Base-by-base conservation (phyloP, 768 basidiomycete species). In the Tubosaeta sp. region DNA sequence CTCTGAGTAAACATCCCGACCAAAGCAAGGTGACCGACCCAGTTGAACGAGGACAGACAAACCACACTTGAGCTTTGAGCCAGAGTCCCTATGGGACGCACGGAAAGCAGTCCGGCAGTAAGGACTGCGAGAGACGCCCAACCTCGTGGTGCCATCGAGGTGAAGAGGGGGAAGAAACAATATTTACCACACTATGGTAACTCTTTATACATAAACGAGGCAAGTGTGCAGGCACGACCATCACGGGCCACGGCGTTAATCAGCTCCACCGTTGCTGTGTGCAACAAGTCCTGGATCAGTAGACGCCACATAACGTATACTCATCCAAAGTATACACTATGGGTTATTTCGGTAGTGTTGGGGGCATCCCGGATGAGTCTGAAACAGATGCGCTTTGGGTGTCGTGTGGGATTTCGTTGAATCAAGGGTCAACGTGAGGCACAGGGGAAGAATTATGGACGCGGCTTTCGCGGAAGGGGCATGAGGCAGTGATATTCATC, bases 21-120 rank as follows among this genome's bases (percentile, higher is more conserved):
- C 16, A 37, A 11, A 29, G 11, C 32, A 12, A 19, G 31, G 27
- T n/a, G 13, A 51, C 68, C 9, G 45, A 68, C 70, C 71, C 70
- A 71, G 50, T 37, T 17, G 37, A 56, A 70, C 27, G 51, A 31
- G 35, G 55, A 51, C 1, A 49, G 34, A 52, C 71, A 71, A 12
- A 19, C n/a, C 13, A 43, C 68, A 10, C 41, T 9, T 6, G 70
- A 43, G 1, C 54, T 45, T 48, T 71, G 70, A 11, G 71, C 68
- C 3, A 52, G 43, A 17, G 47, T 43, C 16, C 51, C 44, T 5
- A 39, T 7, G 1, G 62, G 70, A 17, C 53, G 53, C 10, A 50
- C 19, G n/a, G 51, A 53, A 37, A 69, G 54, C 14, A 65, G 33
- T 9, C 43, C 59, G 9, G 48, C 26, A 11, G 50, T 22, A 22